Percentiles rank a stretch among this genome's conserved stretches.
phyloP scores from a whole-genome alignment of 2,329 filamentous ascomycete genomes.

The Ophiostoma australiae region DNA sequence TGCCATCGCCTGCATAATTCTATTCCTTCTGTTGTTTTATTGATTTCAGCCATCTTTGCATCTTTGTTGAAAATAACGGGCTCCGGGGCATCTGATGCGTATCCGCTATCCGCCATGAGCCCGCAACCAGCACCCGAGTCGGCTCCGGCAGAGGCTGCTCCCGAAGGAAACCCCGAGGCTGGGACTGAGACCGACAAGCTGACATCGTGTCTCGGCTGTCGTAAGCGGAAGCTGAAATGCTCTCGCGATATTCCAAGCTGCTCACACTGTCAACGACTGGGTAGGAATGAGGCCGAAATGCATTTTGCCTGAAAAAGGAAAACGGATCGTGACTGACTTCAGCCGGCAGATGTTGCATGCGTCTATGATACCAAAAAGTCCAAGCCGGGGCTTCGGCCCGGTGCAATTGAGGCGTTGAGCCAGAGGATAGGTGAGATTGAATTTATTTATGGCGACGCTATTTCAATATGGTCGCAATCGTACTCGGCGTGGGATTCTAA shows the following conservation, averaged over 20 bases:
- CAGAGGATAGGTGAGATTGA: conserved; percentile 21
- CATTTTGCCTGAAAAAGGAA: neutral
- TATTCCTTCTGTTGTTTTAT: neutral
- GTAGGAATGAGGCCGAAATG: neutral
- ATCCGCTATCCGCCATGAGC: neutral
- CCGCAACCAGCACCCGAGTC: neutral
- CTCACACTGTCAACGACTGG: conserved; percentile 24
- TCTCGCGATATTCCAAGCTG: conserved; percentile 26
- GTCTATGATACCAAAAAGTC: conserved; percentile 22
- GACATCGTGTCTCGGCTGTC: conserved; percentile 24
- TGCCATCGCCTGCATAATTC: neutral
- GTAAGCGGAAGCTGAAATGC: conserved; percentile 27
- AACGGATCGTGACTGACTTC: neutral
- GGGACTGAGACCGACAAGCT: conserved; percentile 10
- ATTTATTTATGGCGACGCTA: neutral
- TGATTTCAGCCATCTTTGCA: neutral
- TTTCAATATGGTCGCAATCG: neutral
- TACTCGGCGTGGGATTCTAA: neutral
- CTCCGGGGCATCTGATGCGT: neutral
- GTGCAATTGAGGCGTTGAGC: conserved; percentile 27
- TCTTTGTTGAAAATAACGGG: neutral
- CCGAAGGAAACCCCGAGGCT: conserved; percentile 10
- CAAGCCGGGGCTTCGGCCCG: conserved; percentile 28
- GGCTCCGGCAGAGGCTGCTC: neutral
- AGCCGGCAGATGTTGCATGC: conserved; percentile 17